Evolutionary conservation across 495 filamentous ascomycete species (phyloP), one percentile per base, ranked within the genome.

Genomic region (Penicillium pulvis): DNA sequence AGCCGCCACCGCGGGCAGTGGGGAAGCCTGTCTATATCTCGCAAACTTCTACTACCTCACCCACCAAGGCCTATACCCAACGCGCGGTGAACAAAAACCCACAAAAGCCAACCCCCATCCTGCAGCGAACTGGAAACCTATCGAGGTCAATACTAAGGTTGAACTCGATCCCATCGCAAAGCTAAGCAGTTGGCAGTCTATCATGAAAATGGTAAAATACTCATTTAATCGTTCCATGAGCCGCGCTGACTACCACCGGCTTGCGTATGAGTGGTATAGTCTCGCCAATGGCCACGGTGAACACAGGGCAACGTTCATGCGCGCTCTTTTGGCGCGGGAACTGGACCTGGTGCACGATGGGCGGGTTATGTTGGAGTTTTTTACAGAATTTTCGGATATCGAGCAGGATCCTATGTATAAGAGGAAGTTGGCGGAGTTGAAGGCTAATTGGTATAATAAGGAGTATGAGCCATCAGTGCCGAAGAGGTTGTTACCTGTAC

Each of bases 31-130:
- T 56, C 42, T 66, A 7, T 70, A 66, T 51, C 56, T 80, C 14
- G 77, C 66, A 3, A 75, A 75, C 51, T 75, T 66, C 59, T 80
- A 80, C 53, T 75, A 71, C 49, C 65, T 63, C 26, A 75, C 63
- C 8, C 70, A 41, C 17, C 57, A 59, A 10, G 70, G 73, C 1
- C 43, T 51, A 19, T 65, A 65, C 50, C 65, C 67, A 0, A 71
- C 63, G 6, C 64, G 57, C 3, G 74, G 61, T 2, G 57, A 70
- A 36, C 53, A 64, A n/a, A 33, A 26, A 31, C 10, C 28, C 51
- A 19, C 33, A 17, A 9, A 44, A 12, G 23, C 28, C 28, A 47
- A 26, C 11, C 50, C 31, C 16, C 3, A 54, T 51, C 46, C 30
- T 20, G 31, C 14, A 2, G 19, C 28, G 10, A 17, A 23, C 12